Evolutionary conservation across 495 filamentous ascomycete genomes (phyloP), one percentile per base, ranked within the genome.

Genomic region (Lentithecium fluviatile): DNA sequence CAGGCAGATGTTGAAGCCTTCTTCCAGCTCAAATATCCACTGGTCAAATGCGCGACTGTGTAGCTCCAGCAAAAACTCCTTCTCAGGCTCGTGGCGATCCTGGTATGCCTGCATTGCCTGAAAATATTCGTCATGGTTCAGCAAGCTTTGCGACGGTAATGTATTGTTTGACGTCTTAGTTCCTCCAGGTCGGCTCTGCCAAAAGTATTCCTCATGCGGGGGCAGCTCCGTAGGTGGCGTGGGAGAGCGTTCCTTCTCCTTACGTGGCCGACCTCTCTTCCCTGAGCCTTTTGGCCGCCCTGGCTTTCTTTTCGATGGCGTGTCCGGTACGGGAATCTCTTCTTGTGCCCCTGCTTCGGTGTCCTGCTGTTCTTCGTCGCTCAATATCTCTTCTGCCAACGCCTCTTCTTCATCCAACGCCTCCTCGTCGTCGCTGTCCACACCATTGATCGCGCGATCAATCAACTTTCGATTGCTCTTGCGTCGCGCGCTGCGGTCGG

Each of bases 101-200:
- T 79, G 67, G 63, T 87, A 85, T 26, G 83, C 76, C 15, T 80
- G 80, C 21, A 90, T 76, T 37, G 89, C 71, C 36, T 84, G 80
- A 67, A 94, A 95, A 73, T 94, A 97, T 65, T 96, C 89, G 57
- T 97, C 91, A 66, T 96, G 91, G 20, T 86, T 89, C 40, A 97
- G 83, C 20, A 95, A 77, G 5, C 82, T 74, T 21, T 93, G 76
- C 40, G 89, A 87, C 1, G 88, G 80, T 7, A 97, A 78, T 13
- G 82, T 96, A 65, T 91, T 94, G 69, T 87, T 88, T 8, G 92
- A 96, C 5, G 93, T 96, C 69, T 91, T 90, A 45, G 80, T 75
- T 3, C 85, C 80, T 19, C 88, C 90, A 15, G 89, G 84, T 34
- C 88, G 85, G 71, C 96, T 96, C 66, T 97, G 88, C 73, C 86